Evolutionary conservation across 176 grass and related monocot genomes (phyloP), one percentile per base, ranked within the genome.

Genomic region (Eleusine indica): DNA sequence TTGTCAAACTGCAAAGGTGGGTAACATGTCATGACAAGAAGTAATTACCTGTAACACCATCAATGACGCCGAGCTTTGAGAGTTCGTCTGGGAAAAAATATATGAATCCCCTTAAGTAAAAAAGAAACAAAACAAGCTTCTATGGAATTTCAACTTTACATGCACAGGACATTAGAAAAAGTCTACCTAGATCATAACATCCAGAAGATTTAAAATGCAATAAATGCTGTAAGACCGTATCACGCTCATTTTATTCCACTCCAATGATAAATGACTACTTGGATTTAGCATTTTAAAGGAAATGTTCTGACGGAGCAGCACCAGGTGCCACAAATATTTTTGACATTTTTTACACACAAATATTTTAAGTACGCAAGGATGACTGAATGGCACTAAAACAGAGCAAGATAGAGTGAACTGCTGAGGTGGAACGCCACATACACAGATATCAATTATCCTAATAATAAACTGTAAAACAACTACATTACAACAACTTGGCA

Each of bases 1-100:
- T 66, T 75, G 46, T 46, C 65, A 61, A 16, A 28, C 67, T 57
- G 49, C 73, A 71, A 43, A 72, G 21, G 35, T 43, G 22, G 13
- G 51, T 73, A 76, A 41, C 3, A 71, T 2, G 32, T 40, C 0
- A 46, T 72, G n/a, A 14, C 38, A 57, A 42, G 17, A 61, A 77
- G 22, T 58, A 77, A 65, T 32, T 93, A 98, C 96, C 96, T 84
- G 82, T 90, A 65, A 89, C 77, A 37, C 91, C 89, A 84, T 98
- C 89, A 41, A 82, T 77, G 49, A 98, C 88, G 25, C 96, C 96
- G 80, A 98, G 85, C 85, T 95, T 95, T 5, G 67, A 51, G 37
- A 98, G 89, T 89, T 98, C 96, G 80, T 91, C 96, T 98, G 88
- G 82, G 78, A 15, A 89, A 64, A 70, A 80, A 68, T 22, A 80